Conservation (phyloP, 2,329 filamentous ascomycete genomes). For the Meredithiella fracta region DNA sequence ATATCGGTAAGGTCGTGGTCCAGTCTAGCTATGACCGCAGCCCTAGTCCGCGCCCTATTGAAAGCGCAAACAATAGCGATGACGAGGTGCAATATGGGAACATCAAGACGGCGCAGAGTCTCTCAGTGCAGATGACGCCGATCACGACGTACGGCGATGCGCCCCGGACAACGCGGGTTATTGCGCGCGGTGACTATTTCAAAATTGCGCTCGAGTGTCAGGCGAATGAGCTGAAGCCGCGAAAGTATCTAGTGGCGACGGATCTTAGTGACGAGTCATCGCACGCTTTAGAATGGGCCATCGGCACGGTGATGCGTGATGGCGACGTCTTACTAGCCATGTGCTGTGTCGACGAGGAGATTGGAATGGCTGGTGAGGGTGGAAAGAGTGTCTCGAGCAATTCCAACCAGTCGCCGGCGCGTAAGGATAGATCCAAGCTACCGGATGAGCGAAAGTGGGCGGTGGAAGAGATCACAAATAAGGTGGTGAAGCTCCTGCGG, state of each 20-base stretch:
- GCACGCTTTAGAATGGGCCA: conserved; percentile 92
- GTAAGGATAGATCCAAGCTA: conserved; percentile 36
- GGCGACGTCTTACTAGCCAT: conserved; percentile 88
- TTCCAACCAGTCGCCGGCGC: conserved; percentile 13
- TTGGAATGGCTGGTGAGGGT: conserved; percentile 30
- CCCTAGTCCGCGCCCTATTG: conserved; percentile 27
- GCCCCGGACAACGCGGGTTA: conserved; percentile 72
- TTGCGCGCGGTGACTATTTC: conserved; percentile 73
- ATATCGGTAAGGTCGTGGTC: conserved; percentile 39
- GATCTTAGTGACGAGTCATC: conserved; percentile 88
- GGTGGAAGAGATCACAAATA: conserved; percentile 67
- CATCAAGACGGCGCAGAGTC: conserved; percentile 72
- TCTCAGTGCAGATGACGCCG: conserved; percentile 64
- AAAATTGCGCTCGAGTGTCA: conserved; percentile 63
- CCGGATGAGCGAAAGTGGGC: conserved; percentile 70
- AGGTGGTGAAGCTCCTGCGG: conserved; percentile 67
- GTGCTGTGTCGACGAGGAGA: conserved; percentile 85
- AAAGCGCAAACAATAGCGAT: conserved; percentile 59
- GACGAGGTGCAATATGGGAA: conserved; percentile 72
- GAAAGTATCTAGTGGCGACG: conserved; percentile 90
- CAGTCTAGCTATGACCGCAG: conserved; percentile 67
- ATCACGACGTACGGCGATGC: conserved; percentile 60
- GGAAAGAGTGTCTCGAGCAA: conserved; percentile 12
- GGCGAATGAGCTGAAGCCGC: conserved; percentile 58
- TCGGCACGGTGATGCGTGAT: conserved; percentile 83